phyloP scores from a whole-genome alignment of 83 land plant species.

The Picea abies region DNA sequence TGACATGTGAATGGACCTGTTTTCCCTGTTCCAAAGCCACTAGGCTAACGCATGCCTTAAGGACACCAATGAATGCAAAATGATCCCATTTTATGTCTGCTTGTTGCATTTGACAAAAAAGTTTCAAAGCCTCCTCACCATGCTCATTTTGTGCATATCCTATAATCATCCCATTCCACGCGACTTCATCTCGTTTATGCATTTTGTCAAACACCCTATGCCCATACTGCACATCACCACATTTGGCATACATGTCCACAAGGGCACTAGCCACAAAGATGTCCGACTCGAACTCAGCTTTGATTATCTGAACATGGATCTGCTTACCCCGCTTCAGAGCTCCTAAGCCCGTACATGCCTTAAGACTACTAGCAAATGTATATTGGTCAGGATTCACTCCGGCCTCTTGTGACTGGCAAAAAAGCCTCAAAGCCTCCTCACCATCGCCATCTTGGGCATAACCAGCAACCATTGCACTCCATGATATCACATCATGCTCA shows the following conservation, averaged over 20 bases:
- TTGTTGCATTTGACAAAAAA: background rate
- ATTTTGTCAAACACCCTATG: background rate
- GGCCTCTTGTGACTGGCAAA: slow-evolving; percentile 11
- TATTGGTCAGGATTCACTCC: slow-evolving; percentile 46
- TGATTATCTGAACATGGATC: slow-evolving; percentile 35
- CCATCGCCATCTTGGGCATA: slow-evolving; percentile 12
- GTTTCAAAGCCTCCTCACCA: background rate
- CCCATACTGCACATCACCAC: background rate
- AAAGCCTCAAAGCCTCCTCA: slow-evolving; percentile 17
- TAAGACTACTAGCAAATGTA: slow-evolving; percentile 52
- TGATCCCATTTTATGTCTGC: background rate
- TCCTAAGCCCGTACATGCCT: slow-evolving; percentile 38
- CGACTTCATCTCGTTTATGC: background rate
- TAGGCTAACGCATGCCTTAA: background rate
- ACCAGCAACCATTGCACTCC: slow-evolving; percentile 33
- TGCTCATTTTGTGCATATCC: background rate
- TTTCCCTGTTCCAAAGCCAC: background rate
- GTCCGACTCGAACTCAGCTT: slow-evolving; percentile 18
- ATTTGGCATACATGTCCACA: slow-evolving; percentile 1
- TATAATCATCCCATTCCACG: slow-evolving; percentile 8
- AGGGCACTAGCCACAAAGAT: slow-evolving; percentile 26
- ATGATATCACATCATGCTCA: slow-evolving; percentile 17
- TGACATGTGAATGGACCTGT: background rate
- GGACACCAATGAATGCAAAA: background rate
- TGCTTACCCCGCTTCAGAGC: slow-evolving; percentile 33